Percentiles rank a stretch among this genome's conserved stretches.
Conservation (phyloP, 2,329 filamentous ascomycete species). For the Monosporascus sp. region DNA sequence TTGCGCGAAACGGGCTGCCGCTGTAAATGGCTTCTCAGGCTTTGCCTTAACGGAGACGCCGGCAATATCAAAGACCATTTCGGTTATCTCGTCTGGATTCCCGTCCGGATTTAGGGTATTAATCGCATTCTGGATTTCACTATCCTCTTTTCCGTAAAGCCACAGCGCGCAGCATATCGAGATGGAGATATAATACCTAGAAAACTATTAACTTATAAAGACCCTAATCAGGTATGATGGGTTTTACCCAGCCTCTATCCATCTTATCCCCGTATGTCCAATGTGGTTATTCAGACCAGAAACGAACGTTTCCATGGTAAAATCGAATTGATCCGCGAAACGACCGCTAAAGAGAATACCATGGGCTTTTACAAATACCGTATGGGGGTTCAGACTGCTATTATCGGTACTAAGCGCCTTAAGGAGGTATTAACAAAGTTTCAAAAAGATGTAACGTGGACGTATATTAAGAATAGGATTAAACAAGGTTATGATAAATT, state of each 20-base stretch:
- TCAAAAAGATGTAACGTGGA: no score
- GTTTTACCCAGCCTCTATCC: conserved; percentile 40
- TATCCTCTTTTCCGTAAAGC: conserved; percentile 46
- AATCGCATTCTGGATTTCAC: conserved; percentile 38
- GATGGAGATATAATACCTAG: conserved; percentile 49
- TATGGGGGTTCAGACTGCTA: conserved; percentile 40
- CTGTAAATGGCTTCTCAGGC: conserved; percentile 12
- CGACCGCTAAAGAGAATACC: conserved; percentile 56
- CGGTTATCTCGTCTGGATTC: conserved; percentile 15
- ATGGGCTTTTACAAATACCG: conserved; percentile 57
- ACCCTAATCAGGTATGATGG: no score
- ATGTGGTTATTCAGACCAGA: conserved; percentile 53
- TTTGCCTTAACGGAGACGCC: conserved; percentile 4
- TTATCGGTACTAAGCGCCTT: conserved; percentile 17
- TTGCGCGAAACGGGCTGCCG: conserved; percentile 18
- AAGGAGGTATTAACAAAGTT: background rate
- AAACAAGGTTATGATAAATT: conserved; percentile 66
- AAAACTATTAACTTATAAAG: conserved; percentile 24
- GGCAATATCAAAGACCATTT: conserved; percentile 15
- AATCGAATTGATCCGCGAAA: conserved; percentile 38
- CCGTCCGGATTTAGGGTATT: conserved; percentile 19
- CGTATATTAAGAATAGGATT: conserved; percentile 44
- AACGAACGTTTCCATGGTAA: conserved; percentile 43
- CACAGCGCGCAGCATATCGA: conserved; percentile 48
- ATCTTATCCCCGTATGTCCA: conserved; percentile 40